Conservation (phyloP, 495 filamentous ascomycete species). For the Amphirosellinia nigrospora region DNA sequence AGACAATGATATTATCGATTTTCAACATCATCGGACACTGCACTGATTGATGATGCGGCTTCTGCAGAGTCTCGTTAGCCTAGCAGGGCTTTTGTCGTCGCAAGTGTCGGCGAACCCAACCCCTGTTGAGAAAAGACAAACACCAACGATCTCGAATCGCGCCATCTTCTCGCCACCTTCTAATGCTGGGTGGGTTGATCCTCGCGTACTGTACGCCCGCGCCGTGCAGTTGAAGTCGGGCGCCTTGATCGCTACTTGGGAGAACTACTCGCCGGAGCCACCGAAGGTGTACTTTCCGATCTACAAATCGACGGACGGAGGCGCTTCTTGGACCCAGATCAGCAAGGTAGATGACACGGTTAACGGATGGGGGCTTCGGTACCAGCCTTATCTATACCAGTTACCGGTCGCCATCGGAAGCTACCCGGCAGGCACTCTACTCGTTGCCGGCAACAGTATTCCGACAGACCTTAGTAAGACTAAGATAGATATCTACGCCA, state of each 20-base stretch:
- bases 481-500: slow-evolving; percentile 72
- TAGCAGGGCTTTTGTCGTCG: not conserved
- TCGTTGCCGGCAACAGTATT: slow-evolving; percentile 68
- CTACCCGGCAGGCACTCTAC: slow-evolving; percentile 63
- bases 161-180: slow-evolving; percentile 51
- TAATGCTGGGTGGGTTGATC: slow-evolving; percentile 47
- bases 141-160: slow-evolving; percentile 36
- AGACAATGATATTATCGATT: not conserved
- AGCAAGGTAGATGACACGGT: slow-evolving; percentile 66
- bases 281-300: slow-evolving; percentile 68
- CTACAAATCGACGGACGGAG: slow-evolving; percentile 65
- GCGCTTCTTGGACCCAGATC: slow-evolving; percentile 66
- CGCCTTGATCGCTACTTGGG: slow-evolving; percentile 68
- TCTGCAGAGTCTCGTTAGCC: not conserved
- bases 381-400: slow-evolving; percentile 71
- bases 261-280: slow-evolving; percentile 64
- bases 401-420: slow-evolving; percentile 61
- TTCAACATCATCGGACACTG: not conserved
- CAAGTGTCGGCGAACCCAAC: slow-evolving; percentile 11
- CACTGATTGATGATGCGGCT: not conserved
- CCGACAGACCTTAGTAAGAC: slow-evolving; percentile 66
- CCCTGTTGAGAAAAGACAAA: slow-evolving; percentile 5
- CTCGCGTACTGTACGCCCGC: slow-evolving; percentile 60
- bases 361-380: slow-evolving; percentile 68
- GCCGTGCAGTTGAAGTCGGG: slow-evolving; percentile 55